Base-by-base conservation (phyloP, 2,329 filamentous ascomycete species). In the Meredithiella fracta region DNA sequence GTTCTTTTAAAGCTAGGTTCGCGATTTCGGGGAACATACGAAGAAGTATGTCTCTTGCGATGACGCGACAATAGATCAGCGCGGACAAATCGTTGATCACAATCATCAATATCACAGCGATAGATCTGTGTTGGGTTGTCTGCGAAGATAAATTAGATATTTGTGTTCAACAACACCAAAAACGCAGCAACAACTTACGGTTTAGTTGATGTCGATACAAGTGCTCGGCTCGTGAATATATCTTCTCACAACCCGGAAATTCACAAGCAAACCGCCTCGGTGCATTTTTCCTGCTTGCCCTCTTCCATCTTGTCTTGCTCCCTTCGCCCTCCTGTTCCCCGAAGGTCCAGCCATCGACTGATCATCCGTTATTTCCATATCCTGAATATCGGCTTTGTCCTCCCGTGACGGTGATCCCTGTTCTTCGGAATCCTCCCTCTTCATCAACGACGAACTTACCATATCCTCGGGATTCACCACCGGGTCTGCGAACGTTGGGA, bases 41-140 rank as follows among this genome's bases (percentile, higher is more conserved):
- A 70, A 15, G 77, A 72, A 2, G 75, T 80, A 63, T 85, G 81
- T 26, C 81, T 76, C 65, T 81, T 82, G 63, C 77, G 75, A 66
- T 85, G 81, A 38, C 81, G 78, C 51, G 83, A 74, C 61, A 87
- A 79, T 42, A 91, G 74, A 66, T 91, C 86, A 63, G 84, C 81
- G 51, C 86, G 80, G 40, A 91, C 86, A 65, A 91, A 92, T 60
- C 80, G 78, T 59, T 86, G 82, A 57, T 80, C 77, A 68, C 86
- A 92, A 59, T 81, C 83, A 7, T 80, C 77, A 57, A 85, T 79
- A 66, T 89, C 83, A 70, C 86, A 92, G 56, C 73, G 73, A 67
- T 84, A 90, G 61, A 90, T 87, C 64, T 86, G 82, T 68, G 86
- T 88, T 29, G 86, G 85, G 47, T 80, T 80, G 69, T 92, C 85